phyloP scores from a whole-genome alignment of 352 stramenopile species.

The Lagenidium sp. region DNA sequence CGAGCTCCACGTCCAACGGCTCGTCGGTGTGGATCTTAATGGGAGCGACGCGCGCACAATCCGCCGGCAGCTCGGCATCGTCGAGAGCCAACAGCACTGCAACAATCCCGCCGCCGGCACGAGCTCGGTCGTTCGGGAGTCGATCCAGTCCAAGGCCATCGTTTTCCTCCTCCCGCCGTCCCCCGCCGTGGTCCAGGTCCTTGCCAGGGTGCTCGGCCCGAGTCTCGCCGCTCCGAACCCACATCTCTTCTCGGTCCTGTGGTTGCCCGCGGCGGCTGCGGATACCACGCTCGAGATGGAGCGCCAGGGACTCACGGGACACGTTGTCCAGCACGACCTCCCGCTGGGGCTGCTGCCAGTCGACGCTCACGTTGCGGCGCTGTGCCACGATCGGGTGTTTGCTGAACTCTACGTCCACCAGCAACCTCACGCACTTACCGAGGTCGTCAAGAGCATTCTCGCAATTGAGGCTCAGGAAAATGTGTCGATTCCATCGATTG shows the following conservation, averaged over 20 bases:
- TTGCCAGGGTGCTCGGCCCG: slow-evolving; percentile 22
- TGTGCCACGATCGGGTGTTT: slow-evolving; percentile 63
- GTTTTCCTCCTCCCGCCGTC: slow-evolving; percentile 50
- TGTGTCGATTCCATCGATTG: slow-evolving; percentile 23
- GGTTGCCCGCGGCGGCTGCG: slow-evolving; percentile 44
- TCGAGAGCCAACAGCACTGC: background rate
- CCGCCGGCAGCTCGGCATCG: slow-evolving; percentile 27
- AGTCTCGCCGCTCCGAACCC: slow-evolving; percentile 6
- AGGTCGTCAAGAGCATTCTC: slow-evolving; percentile 58
- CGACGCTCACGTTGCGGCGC: slow-evolving; percentile 36
- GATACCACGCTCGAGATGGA: slow-evolving; percentile 71
- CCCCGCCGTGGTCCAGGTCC: slow-evolving; percentile 32
- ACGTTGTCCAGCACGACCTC: slow-evolving; percentile 44
- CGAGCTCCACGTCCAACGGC: slow-evolving; percentile 28
- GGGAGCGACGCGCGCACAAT: slow-evolving; percentile 17
- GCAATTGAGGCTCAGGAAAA: slow-evolving; percentile 24
- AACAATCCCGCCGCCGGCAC: slow-evolving; percentile 10
- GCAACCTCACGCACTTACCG: slow-evolving; percentile 42
- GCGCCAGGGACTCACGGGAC: slow-evolving; percentile 44
- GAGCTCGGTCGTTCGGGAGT: slow-evolving; percentile 30
- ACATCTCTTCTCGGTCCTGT: slow-evolving; percentile 36
- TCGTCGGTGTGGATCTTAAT: slow-evolving; percentile 34
- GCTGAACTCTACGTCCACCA: slow-evolving; percentile 62
- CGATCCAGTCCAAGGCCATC: too few relatives aligned
- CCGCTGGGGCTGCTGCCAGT: slow-evolving; percentile 48